Base-by-base conservation (phyloP, 2,329 filamentous ascomycete species). In the Trichoderma guizhouense region DNA sequence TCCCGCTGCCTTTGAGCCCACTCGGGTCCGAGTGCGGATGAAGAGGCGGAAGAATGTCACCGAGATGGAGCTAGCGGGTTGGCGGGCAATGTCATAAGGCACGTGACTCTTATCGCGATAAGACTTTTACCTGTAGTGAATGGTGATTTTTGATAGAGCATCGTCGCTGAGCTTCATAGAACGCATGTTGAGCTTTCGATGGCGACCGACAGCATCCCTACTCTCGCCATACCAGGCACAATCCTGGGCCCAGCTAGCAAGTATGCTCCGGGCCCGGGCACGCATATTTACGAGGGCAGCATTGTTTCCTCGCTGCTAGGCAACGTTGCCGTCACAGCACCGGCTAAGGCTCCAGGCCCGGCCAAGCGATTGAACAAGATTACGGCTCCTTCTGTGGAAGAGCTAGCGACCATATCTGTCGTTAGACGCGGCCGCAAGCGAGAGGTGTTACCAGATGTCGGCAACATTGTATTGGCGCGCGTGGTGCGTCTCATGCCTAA, bases 221-320 rank as follows among this genome's bases (percentile, higher is more conserved):
- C 85, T 74, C 80, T 94, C 76, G 93, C 91, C 69, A 87, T 97
- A 62, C 96, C 96, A 12, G 96, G 96, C 79, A 93, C 96, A 80
- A 84, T 90, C 60, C 88, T 99, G 53, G 95, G 93, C 34, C 83
- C 91, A 21, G 82, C 86, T 21, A 84, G 87, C 70, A 88, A 89
- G 75, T 95, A 92, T 82, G 83, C 87, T 53, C 88, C 94, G 32
- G 95, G 95, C 15, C 86, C 93, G 12, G 96, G 95, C 75, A 97
- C 94, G 0, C 94, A 98, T 81, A 86, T 97, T 75, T 88, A 93
- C 82, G 86, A 92, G 74, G 86, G 89, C 74, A 88, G 91, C 72
- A 88, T 98, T 76, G 92, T 92, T 81, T 91, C 95, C 72, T 97
- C 95, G 24, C 90, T 98, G 73, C 88, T 94, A 64, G 95, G 95